Evolutionary conservation across 371 early-diverging fungal genomes (phyloP).

Genomic region (Mucor plumbeus): DNA sequence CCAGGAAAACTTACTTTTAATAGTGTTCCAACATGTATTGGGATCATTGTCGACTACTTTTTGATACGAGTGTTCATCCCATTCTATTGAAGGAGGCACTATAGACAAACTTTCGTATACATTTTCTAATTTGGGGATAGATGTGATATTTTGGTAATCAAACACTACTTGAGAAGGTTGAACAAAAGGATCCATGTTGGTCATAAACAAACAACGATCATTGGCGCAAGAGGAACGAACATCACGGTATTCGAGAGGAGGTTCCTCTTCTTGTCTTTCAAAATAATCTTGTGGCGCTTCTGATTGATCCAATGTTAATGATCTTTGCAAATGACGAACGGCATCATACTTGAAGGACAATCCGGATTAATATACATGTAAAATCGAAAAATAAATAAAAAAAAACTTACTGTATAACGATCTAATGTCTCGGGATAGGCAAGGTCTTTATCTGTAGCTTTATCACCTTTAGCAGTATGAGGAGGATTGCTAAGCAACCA

Average conservation of each 20-base stretch:
- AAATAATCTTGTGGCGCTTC: slow-evolving; percentile 58
- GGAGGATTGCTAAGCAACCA: slow-evolving; percentile 62
- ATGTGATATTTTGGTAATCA: slow-evolving; percentile 26
- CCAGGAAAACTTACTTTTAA: slow-evolving; percentile 33
- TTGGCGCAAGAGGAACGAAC: slow-evolving; percentile 60
- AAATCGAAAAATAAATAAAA: background rate
- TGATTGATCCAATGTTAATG: slow-evolving; percentile 47
- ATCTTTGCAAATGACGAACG: slow-evolving; percentile 51
- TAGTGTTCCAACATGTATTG: slow-evolving; percentile 63
- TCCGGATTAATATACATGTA: too few species aligned
- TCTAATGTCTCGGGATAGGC: slow-evolving; percentile 24
- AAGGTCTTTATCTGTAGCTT: slow-evolving; percentile 22
- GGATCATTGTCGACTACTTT: slow-evolving; percentile 61
- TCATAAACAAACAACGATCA: slow-evolving; percentile 62
- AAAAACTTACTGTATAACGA: slow-evolving; percentile 21
- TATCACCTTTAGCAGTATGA: slow-evolving; percentile 15
- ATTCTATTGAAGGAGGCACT: slow-evolving; percentile 43
- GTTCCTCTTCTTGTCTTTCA: slow-evolving; percentile 52
- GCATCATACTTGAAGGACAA: slow-evolving; percentile 55
- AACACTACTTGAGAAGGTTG: slow-evolving; percentile 44
- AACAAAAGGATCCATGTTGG: slow-evolving; percentile 62
- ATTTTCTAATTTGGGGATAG: slow-evolving; percentile 22
- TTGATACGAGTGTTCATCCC: slow-evolving; percentile 59
- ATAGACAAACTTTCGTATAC: slow-evolving; percentile 25
- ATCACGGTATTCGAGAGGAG: slow-evolving; percentile 52